These are phyloP conservation scores for Stemphylium beticola DNA, from an alignment of 2,329 filamentous ascomycete genomes.

Conservation along the genomic window DNA sequence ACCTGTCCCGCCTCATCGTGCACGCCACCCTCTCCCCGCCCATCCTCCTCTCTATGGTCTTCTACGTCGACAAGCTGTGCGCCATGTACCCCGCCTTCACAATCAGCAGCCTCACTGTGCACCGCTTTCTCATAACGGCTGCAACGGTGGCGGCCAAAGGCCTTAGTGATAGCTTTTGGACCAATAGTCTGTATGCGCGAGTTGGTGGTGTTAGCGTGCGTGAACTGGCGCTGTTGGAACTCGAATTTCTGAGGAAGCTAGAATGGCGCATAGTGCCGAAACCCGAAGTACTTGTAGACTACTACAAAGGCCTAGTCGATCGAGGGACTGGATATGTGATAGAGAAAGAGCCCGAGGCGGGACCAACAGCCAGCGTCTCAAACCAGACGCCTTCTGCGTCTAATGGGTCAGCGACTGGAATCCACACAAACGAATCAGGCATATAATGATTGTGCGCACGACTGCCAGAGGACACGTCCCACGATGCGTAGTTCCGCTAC, in stretches of 20 bases:
- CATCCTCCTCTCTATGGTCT: constrained; percentile 97
- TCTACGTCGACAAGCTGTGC: constrained; percentile 95
- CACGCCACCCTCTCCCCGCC: constrained; percentile 93
- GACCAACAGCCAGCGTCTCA: constrained; percentile 15
- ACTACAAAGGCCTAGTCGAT: constrained; percentile 86
- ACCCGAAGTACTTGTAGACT: constrained; percentile 89
- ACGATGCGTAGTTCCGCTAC: neutral
- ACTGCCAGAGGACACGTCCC: constrained; percentile 7
- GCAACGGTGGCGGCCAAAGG: constrained; percentile 96
- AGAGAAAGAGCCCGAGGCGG: constrained; percentile 37
- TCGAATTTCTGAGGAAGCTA: constrained; percentile 90
- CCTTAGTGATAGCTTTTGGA: constrained; percentile 96
- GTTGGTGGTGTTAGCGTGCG: constrained; percentile 91
- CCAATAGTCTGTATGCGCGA: constrained; percentile 92
- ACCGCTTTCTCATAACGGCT: constrained; percentile 94
- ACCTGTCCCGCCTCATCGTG: constrained; percentile 87
- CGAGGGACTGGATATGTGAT: constrained; percentile 66
- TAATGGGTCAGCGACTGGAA: constrained; percentile 29
- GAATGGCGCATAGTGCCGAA: constrained; percentile 98
- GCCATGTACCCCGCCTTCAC: constrained; percentile 92
- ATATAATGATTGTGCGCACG: constrained; percentile 14
- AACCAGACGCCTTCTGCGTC: constrained; percentile 15
- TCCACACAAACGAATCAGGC: constrained; percentile 28
- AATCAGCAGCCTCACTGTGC: constrained; percentile 93
- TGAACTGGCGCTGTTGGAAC: constrained; percentile 87